Percentiles rank a stretch among this genome's conserved stretches.
phyloP scores from a whole-genome alignment of 2,329 filamentous ascomycete species.

The Xylaria multiplex region DNA sequence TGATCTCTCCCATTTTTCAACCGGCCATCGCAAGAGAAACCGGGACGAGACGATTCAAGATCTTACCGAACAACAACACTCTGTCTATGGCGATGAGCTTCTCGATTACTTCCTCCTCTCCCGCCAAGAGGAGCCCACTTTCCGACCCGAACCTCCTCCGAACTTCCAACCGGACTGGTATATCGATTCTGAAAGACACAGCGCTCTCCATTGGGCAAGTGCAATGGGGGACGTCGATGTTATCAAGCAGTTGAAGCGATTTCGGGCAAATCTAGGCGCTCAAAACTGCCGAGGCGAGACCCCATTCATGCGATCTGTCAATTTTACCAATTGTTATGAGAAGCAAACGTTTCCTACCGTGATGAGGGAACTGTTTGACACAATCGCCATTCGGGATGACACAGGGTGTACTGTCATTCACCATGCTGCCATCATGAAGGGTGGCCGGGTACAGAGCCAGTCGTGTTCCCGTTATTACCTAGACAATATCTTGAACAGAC shows the following conservation, averaged over 20 bases:
- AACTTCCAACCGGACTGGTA: slow-evolving; percentile 89
- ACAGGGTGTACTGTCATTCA: slow-evolving; percentile 91
- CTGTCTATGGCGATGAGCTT: slow-evolving; percentile 90
- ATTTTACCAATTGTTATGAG: slow-evolving; percentile 97
- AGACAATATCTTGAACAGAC: slow-evolving; percentile 87
- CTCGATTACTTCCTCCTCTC: slow-evolving; percentile 95
- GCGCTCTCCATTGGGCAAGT: slow-evolving; percentile 94
- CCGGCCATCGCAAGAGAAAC: slow-evolving; percentile 79
- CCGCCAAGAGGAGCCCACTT: slow-evolving; percentile 78
- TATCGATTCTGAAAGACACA: slow-evolving; percentile 94
- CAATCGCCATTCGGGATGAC: slow-evolving; percentile 81
- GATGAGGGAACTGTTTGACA: slow-evolving; percentile 83
- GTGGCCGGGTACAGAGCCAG: slow-evolving; percentile 82
- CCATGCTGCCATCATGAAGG: slow-evolving; percentile 89
- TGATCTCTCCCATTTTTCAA: slow-evolving; percentile 72
- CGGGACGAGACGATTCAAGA: slow-evolving; percentile 71
- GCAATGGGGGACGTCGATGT: slow-evolving; percentile 97
- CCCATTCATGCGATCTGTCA: slow-evolving; percentile 90
- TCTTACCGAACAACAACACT: slow-evolving; percentile 82
- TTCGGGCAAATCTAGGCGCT: slow-evolving; percentile 78
- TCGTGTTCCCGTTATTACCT: slow-evolving; percentile 93
- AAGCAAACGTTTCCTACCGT: slow-evolving; percentile 89
- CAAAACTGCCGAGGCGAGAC: slow-evolving; percentile 83
- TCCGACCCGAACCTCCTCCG: slow-evolving; percentile 79
- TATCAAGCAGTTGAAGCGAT: slow-evolving; percentile 84